A percentile compares a stretch with the other conserved stretches of the same genome.
phyloP scores from a whole-genome alignment of 2,329 filamentous ascomycete genomes.

The Talaromyces sp. region DNA sequence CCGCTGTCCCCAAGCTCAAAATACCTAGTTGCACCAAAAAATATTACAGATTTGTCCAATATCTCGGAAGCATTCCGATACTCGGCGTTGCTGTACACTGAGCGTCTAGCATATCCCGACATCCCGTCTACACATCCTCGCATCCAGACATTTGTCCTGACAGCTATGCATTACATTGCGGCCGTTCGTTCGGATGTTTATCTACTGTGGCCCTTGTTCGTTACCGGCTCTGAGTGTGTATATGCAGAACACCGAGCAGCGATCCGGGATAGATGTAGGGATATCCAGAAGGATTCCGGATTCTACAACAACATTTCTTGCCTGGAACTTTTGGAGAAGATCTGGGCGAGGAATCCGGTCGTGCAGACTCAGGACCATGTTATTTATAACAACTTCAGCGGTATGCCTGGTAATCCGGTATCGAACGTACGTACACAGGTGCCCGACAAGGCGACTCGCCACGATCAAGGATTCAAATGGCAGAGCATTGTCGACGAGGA shows the following conservation, averaged over 20 bases:
- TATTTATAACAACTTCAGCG: slow-evolving; percentile 1
- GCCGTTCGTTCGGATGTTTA: slow-evolving; percentile 81
- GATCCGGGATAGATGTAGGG: slow-evolving; percentile 72
- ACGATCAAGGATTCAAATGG: slow-evolving; percentile 22
- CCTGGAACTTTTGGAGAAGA: slow-evolving; percentile 75
- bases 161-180: slow-evolving; percentile 77
- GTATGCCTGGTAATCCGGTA: slow-evolving; percentile 3
- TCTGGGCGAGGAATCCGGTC: slow-evolving; percentile 57
- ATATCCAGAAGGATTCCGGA: slow-evolving; percentile 81
- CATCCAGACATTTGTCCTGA: slow-evolving; percentile 77
- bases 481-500: slow-evolving; percentile 24
- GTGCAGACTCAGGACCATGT: background rate
- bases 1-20: slow-evolving; percentile 19
- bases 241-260: slow-evolving; percentile 72
- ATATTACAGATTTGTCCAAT: slow-evolving; percentile 69
- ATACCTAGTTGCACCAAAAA: slow-evolving; percentile 46
- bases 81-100: slow-evolving; percentile 81
- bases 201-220: slow-evolving; percentile 87
- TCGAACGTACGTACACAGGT: slow-evolving; percentile 9
- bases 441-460: background rate
- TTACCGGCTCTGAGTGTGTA: slow-evolving; percentile 83
- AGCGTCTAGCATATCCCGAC: slow-evolving; percentile 74
- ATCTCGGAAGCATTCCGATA: slow-evolving; percentile 89
- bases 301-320: slow-evolving; percentile 92
- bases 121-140: slow-evolving; percentile 67